These are phyloP conservation scores for Ustanciosporium gigantosporum DNA, from an alignment of 1,284 basidiomycete species.

Conservation along the genomic window DNA sequence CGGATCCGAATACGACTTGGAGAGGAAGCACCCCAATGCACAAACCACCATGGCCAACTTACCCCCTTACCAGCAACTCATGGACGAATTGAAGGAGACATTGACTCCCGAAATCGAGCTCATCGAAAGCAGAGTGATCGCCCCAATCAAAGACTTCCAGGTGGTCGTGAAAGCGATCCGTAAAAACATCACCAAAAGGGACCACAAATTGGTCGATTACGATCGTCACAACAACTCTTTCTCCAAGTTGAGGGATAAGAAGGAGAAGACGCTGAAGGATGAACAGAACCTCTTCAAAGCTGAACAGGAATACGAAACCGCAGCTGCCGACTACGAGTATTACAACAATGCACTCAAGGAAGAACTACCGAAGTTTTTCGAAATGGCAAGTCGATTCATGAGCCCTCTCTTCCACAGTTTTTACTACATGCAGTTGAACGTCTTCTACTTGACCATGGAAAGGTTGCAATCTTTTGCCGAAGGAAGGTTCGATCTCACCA, in stretches of 20 bases:
- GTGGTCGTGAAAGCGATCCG: slow-evolving; percentile 83
- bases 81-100: slow-evolving; percentile 80
- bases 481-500: slow-evolving; percentile 76
- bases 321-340: slow-evolving; percentile 93
- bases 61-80: slow-evolving; percentile 70
- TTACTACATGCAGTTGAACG: slow-evolving; percentile 98
- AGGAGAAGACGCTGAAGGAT: slow-evolving; percentile 64
- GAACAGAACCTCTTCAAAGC: slow-evolving; percentile 68
- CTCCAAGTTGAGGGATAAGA: slow-evolving; percentile 94
- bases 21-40: slow-evolving; percentile 76
- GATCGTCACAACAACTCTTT: slow-evolving; percentile 95
- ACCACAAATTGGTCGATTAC: slow-evolving; percentile 95
- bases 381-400: slow-evolving; percentile 83
- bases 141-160: slow-evolving; percentile 86
- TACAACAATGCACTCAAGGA: slow-evolving; percentile 89
- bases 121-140: slow-evolving; percentile 83
- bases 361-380: slow-evolving; percentile 89
- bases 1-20: slow-evolving; percentile 75
- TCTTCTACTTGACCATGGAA: slow-evolving; percentile 90
- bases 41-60: slow-evolving; percentile 80
- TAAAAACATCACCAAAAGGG: slow-evolving; percentile 92
- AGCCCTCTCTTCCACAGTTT: slow-evolving; percentile 96
- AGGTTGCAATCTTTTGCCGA: slow-evolving; percentile 83
- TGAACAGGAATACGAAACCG: slow-evolving; percentile 95
- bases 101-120: slow-evolving; percentile 91